phyloP scores from a whole-genome alignment of 371 early-diverging fungal genomes.

The Basidiobolus meristosporus region DNA sequence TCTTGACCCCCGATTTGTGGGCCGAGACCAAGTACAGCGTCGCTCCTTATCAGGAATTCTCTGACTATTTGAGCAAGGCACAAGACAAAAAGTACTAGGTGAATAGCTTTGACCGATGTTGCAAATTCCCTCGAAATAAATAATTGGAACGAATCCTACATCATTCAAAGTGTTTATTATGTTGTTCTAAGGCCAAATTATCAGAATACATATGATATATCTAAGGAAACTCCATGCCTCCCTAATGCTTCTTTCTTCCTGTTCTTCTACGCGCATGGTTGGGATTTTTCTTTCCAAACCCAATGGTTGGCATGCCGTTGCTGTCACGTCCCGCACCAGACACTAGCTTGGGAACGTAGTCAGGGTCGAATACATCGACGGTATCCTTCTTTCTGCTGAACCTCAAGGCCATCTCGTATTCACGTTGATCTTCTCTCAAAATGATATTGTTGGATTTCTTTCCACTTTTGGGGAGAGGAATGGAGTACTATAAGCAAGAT shows the following conservation, averaged over 20 bases:
- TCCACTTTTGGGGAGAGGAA: slow-evolving; percentile 76
- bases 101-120: too few species aligned
- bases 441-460: slow-evolving; percentile 56
- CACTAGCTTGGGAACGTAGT: slow-evolving; percentile 41
- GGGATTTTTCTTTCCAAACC: slow-evolving; percentile 75
- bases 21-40: slow-evolving; percentile 68
- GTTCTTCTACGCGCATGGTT: slow-evolving; percentile 19
- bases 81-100: slow-evolving; percentile 1
- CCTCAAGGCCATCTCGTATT: slow-evolving; percentile 41
- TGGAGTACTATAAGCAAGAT: slow-evolving; percentile 29
- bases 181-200: too few species aligned
- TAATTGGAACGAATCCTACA: too few species aligned
- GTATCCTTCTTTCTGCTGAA: slow-evolving; percentile 26
- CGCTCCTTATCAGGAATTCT: slow-evolving; percentile 87
- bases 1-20: slow-evolving; percentile 97
- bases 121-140: too few species aligned
- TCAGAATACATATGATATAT: too few species aligned
- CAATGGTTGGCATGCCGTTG: slow-evolving; percentile 54
- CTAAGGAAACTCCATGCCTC: too few species aligned
- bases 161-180: too few species aligned
- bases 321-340: slow-evolving; percentile 29
- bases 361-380: slow-evolving; percentile 51
- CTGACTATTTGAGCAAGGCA: slow-evolving; percentile 60
- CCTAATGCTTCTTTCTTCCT: slow-evolving; percentile 5
- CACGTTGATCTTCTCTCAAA: slow-evolving; percentile 81